These are phyloP conservation scores for Serendipita sp. DNA, from an alignment of 768 basidiomycete species.

Conservation along the genomic window DNA sequence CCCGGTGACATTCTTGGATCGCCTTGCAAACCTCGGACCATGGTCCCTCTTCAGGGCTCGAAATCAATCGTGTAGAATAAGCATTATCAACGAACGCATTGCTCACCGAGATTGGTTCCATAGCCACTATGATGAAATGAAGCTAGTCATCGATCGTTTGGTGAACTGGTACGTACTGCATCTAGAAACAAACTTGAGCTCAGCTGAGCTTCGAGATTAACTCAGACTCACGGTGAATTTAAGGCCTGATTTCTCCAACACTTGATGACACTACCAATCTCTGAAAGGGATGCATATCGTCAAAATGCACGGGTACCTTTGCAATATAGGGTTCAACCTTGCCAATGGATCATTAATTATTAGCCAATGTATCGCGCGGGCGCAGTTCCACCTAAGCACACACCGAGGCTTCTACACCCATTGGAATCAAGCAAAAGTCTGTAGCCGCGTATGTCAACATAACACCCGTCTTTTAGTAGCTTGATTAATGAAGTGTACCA, in stretches of 20 bases:
- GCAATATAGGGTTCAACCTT: slow-evolving; percentile 18
- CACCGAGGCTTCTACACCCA: slow-evolving; percentile 68
- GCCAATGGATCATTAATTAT: neutral
- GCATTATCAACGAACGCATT: neutral
- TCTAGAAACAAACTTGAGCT: slow-evolving; percentile 15
- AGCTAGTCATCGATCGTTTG: slow-evolving; percentile 8
- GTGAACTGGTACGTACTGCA: slow-evolving; percentile 22
- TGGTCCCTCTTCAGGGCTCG: slow-evolving; percentile 45
- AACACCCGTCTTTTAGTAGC: neutral
- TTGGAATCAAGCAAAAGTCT: slow-evolving; percentile 85
- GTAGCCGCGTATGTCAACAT: neutral
- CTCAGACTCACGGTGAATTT: slow-evolving; percentile 48
- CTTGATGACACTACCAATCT: slow-evolving; percentile 46
- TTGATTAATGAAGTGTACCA: slow-evolving; percentile 27
- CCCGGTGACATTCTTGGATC: slow-evolving; percentile 82
- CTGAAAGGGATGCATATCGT: neutral
- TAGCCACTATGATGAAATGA: slow-evolving; percentile 47
- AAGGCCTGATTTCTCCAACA: slow-evolving; percentile 72
- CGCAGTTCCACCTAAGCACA: slow-evolving; percentile 12
- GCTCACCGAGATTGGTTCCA: slow-evolving; percentile 71
- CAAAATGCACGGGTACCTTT: slow-evolving; percentile 30
- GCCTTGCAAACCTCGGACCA: slow-evolving; percentile 73
- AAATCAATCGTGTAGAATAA: neutral
- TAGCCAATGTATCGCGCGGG: neutral
- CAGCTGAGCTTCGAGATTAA: neutral